Evolutionary conservation across 495 filamentous ascomycete species (phyloP), one percentile per base, ranked within the genome.

Genomic region (Halenospora varia): DNA sequence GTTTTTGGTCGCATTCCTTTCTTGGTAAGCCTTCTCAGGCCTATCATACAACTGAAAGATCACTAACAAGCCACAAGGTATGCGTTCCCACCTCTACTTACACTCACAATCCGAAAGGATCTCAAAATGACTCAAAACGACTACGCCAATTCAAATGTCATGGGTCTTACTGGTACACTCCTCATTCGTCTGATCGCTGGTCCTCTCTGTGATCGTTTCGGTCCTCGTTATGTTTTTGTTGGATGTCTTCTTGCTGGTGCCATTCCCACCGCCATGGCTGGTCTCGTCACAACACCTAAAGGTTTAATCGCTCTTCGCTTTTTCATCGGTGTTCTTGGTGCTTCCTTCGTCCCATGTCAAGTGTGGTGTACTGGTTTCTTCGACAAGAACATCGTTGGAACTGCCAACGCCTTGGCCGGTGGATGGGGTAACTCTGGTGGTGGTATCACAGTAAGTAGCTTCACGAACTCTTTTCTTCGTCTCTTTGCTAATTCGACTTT

Each of bases 301-400:
- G 92, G 0, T 78, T 97, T 22, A 82, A 92, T 52, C 79, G 90
- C 86, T 15, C 75, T 92, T 51, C 85, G 93, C 26, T 96, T 97
- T 75, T 97, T 97, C 73, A 81, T 97, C 52, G 92, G 93, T 40
- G 95, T 97, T 53, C 80, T 97, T 1, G 93, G 93, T 25, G 93
- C 87, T 0, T 82, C 82, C 3, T 97, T 97, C 60, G 92, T 97
- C 2, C 93, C 93, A 1, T 97, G 93, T 69, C 92, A 96, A 63
- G 93, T 97, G 8, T 97, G 93, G 92, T 89, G 86, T 23, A 96
- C 93, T 0, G 92, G 88, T 1, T 97, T 92, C 77, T 96, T 94
- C 64, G 93, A 97, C 75, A 96, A 96, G 76, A 95, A 89, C 65
- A 83, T 97, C 17, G 89, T 97, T 23, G 93, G 93, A 39, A 90